phyloP scores from a whole-genome alignment of 1,139 yeast species.

The Candida buenavistaensis region DNA sequence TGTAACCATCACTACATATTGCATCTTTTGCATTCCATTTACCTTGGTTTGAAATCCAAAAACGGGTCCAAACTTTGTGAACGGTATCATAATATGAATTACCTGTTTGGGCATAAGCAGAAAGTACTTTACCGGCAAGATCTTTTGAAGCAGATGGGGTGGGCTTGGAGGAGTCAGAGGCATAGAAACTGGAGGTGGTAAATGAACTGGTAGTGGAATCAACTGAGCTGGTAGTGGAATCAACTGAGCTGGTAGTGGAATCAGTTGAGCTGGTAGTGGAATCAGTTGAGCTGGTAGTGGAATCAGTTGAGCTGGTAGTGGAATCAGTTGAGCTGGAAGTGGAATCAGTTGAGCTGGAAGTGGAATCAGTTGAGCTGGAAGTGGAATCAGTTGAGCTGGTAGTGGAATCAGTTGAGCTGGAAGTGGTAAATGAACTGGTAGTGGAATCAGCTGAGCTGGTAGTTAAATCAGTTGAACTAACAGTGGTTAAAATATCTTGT shows the following conservation, averaged over 20 bases:
- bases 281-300: slow-evolving; percentile 4
- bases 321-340: not conserved
- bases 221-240: slow-evolving; percentile 3
- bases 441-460: not conserved
- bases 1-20: slow-evolving; percentile 14
- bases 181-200: slow-evolving; percentile 5
- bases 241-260: not conserved
- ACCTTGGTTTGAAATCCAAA: slow-evolving; percentile 19
- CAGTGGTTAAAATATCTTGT: too few species aligned
- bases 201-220: slow-evolving; percentile 4
- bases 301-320: slow-evolving; percentile 3
- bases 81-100: slow-evolving; percentile 12
- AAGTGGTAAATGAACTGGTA: not conserved
- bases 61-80: slow-evolving; percentile 21
- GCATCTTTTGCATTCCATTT: slow-evolving; percentile 21
- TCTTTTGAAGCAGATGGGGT: too few species aligned
- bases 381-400: not conserved
- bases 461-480: too few species aligned
- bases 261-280: not conserved
- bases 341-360: not conserved
- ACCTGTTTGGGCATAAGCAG: slow-evolving; percentile 7
- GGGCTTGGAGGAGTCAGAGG: not conserved
- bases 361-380: too few species aligned
- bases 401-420: too few species aligned
- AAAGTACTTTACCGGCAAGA: slow-evolving; percentile 3